Base-by-base conservation (phyloP, 1,284 basidiomycete species). In the Puccinia polysora region DNA sequence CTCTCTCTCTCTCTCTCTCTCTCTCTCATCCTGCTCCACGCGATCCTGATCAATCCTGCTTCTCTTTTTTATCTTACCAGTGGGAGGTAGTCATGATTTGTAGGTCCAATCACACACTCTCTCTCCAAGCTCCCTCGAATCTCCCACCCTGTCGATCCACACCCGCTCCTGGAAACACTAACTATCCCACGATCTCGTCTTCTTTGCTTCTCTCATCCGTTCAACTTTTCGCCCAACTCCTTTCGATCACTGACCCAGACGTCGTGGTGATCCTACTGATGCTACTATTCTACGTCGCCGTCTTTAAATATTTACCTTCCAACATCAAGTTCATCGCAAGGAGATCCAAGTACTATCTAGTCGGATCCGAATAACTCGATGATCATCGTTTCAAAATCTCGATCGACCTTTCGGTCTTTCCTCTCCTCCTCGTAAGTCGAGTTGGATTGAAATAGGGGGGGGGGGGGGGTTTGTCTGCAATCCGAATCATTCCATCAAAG, bases 1-100 rank as follows among this genome's bases (percentile, higher is more conserved):
- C 15, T 40, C 34, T 6, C 7, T 40, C 36, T 28, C 25, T 63
- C 34, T n/a, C 23, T 65, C 47, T 23, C 25, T 65, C 1, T 34
- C 4, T 30, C 28, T 4, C 23, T 23, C n/a, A 8, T 40, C 2
- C 15, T 49, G 53, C 12, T 56, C 7, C 32, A 25, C 43, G 55
- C 20, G 36, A 32, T 43, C 34, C 45, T 60, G 12, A n/a, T 58
- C 23, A 10, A n/a, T 43, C 23, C 53, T 49, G 1, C 23, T n/a
- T 30, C 40, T 32, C 15, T 25, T 40, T 23, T n/a, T 32, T 59
- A 20, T 25, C 12, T 25, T n/a, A 50, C 28, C 10, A 72, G 70
- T 72, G 70, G 70, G 70, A 72, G 25, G 32, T 65, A 32, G 52
- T 72, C 10, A 64, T 72, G 62, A 40, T 72, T 14, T 60, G 70